Percentiles rank a stretch among this genome's conserved stretches.
phyloP scores from a whole-genome alignment of 352 stramenopile genomes.

The Phytopythium delawarense region DNA sequence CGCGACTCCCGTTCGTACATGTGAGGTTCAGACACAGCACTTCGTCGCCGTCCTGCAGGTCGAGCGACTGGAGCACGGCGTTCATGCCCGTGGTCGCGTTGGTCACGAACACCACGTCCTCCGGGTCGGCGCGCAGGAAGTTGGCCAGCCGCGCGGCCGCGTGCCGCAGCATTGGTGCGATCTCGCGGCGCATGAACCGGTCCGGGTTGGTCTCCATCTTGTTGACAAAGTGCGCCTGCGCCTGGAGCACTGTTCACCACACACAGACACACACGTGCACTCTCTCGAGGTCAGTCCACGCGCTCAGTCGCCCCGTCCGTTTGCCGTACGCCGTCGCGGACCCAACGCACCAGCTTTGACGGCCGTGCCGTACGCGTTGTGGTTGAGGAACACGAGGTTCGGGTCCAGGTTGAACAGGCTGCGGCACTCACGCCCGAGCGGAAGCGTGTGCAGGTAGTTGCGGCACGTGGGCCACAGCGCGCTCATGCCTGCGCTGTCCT shows the following conservation, averaged over 20 bases:
- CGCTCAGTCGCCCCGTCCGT: background rate
- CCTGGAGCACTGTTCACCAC: conserved; percentile 47
- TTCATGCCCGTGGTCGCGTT: conserved; percentile 86
- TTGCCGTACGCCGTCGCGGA: background rate
- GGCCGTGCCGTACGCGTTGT: conserved; percentile 76
- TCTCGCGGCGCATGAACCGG: conserved; percentile 75
- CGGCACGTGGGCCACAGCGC: conserved; percentile 64
- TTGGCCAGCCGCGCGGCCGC: conserved; percentile 54
- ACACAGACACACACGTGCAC: background rate
- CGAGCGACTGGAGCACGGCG: conserved; percentile 75
- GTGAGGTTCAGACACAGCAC: conserved; percentile 84
- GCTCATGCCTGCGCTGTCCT: conserved; percentile 43
- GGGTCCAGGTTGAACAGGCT: conserved; percentile 79
- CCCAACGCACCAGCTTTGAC: conserved; percentile 40
- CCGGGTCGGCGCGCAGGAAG: conserved; percentile 66
- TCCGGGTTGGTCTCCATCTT: conserved; percentile 87
- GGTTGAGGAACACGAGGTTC: conserved; percentile 77
- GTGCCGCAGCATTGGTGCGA: conserved; percentile 53
- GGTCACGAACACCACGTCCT: conserved; percentile 84
- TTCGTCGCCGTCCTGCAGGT: conserved; percentile 86
- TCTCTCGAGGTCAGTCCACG: background rate
- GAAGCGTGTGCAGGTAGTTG: conserved; percentile 48
- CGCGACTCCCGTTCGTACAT: conserved; percentile 34
- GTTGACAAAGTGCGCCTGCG: conserved; percentile 82
- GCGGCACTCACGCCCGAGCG: conserved; percentile 64